Conservation (phyloP, 345 rosid genomes). For the Dovyalis caffra region DNA sequence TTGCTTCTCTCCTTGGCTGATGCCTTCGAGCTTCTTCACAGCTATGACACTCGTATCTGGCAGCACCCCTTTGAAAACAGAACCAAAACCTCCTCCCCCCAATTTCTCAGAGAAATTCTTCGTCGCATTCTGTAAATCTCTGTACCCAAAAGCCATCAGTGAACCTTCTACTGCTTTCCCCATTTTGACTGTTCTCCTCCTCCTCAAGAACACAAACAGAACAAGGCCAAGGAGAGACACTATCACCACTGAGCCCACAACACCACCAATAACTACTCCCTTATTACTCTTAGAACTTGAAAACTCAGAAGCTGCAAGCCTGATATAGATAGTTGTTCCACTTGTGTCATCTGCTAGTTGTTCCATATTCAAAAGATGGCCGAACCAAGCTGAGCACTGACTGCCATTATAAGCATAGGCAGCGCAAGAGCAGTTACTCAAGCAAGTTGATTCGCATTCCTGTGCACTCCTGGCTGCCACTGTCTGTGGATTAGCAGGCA, state of each 20-base stretch:
- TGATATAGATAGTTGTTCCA: constrained; percentile 41
- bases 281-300: constrained; percentile 34
- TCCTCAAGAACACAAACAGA: constrained; percentile 25
- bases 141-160: constrained; percentile 58
- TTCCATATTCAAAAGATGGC: constrained; percentile 45
- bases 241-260: constrained; percentile 31
- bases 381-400: constrained; percentile 53
- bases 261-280: constrained; percentile 38
- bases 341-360: constrained; percentile 29
- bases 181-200: constrained; percentile 28
- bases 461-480: constrained; percentile 18
- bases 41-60: constrained; percentile 66
- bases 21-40: constrained; percentile 75
- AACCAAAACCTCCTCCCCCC: constrained; percentile 90
- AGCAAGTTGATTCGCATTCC: constrained; percentile 49
- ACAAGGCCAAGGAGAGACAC: constrained; percentile 31
- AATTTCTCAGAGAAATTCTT: constrained; percentile 73
- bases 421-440: constrained; percentile 54
- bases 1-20: constrained; percentile 88
- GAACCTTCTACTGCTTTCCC: constrained; percentile 56
- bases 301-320: constrained; percentile 72
- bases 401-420: constrained; percentile 53
- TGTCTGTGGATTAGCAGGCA: constrained; percentile 21
- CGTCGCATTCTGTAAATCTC: constrained; percentile 62
- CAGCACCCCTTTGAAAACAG: constrained; percentile 74